Conservation (phyloP, 2,329 filamentous ascomycete species). For the Ceratocystis colombiana region DNA sequence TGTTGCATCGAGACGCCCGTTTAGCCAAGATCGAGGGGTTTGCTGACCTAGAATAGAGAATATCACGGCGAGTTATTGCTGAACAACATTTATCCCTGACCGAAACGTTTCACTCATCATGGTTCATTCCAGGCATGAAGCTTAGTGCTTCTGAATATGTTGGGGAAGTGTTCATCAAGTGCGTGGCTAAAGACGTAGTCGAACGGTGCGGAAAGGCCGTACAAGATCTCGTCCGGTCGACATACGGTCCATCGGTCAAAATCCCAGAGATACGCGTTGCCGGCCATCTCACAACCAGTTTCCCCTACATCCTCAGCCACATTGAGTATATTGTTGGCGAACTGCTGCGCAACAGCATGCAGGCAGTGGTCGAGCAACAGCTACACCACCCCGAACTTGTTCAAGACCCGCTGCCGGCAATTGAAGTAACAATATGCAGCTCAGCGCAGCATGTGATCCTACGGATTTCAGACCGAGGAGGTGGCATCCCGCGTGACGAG, state of each 20-base stretch:
- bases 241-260: constrained; percentile 58
- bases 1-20: not conserved
- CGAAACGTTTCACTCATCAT: constrained; percentile 82
- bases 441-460: constrained; percentile 92
- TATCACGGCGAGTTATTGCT: constrained; percentile 90
- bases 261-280: constrained; percentile 74
- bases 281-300: constrained; percentile 79
- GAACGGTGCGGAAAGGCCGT: constrained; percentile 70
- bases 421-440: constrained; percentile 91
- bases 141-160: constrained; percentile 72
- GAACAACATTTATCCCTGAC: constrained; percentile 94
- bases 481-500: constrained; percentile 76
- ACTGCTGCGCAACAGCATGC: constrained; percentile 85
- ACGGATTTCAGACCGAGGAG: constrained; percentile 87
- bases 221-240: constrained; percentile 60
- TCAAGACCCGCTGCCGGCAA: constrained; percentile 54
- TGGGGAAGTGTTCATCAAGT: constrained; percentile 89
- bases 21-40: not conserved
- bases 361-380: constrained; percentile 74
- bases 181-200: constrained; percentile 81
- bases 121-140: constrained; percentile 75
- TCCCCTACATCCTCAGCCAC: constrained; percentile 92
- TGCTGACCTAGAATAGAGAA: constrained; percentile 50
- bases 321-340: constrained; percentile 96
- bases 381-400: constrained; percentile 32